Evolutionary conservation across 306 rosid genomes (phyloP).

Genomic region (Quercus glauca): DNA sequence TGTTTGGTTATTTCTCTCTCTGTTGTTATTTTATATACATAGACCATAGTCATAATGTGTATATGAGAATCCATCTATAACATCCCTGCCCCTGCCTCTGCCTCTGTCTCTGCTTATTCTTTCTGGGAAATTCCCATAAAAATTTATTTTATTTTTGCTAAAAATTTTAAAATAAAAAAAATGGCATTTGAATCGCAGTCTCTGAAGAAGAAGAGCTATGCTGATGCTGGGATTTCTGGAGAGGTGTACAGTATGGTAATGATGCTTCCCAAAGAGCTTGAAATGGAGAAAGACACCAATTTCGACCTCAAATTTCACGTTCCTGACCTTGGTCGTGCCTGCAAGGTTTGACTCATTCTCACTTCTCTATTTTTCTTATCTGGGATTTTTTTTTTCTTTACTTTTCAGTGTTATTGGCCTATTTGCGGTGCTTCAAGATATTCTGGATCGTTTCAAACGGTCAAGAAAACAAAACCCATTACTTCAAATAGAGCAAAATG

Average conservation of each 20-base stretch:
- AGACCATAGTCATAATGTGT: neutral
- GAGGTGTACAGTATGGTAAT: slow-evolving; percentile 40
- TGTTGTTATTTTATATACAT: neutral
- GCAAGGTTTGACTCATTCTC: slow-evolving; percentile 25
- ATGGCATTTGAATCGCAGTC: slow-evolving; percentile 56
- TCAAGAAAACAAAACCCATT: neutral
- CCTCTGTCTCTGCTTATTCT: neutral
- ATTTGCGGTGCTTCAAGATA: neutral
- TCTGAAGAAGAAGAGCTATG: slow-evolving; percentile 37
- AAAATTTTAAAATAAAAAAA: slow-evolving; percentile 4
- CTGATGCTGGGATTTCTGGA: slow-evolving; percentile 41
- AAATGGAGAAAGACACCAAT: slow-evolving; percentile 29
- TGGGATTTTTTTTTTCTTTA: neutral
- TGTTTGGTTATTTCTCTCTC: neutral
- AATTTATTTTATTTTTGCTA: neutral
- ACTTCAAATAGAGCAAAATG: neutral
- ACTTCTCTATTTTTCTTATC: neutral
- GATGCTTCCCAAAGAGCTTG: slow-evolving; percentile 45
- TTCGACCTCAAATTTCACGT: slow-evolving; percentile 46
- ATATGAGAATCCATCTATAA: neutral
- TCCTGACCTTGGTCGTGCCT: slow-evolving; percentile 47
- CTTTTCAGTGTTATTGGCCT: neutral
- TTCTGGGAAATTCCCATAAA: no score
- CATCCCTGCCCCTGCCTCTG: no score
- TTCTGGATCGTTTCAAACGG: neutral